These are phyloP conservation scores for Cardiospermum halicacabum DNA, from an alignment of 345 rosid species.

Conservation along the genomic window DNA sequence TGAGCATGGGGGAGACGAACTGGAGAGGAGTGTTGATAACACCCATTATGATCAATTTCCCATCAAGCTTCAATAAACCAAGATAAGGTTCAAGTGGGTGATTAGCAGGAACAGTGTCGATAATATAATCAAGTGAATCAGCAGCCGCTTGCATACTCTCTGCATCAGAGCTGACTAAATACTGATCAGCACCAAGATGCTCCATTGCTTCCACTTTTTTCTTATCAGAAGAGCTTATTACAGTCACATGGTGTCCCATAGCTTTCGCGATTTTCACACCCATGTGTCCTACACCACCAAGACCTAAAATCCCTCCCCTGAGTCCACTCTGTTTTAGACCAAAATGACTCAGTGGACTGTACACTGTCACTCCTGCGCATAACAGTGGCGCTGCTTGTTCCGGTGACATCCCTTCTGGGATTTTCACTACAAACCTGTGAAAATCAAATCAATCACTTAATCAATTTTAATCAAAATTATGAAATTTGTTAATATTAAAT, in stretches of 20 bases:
- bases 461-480: no score
- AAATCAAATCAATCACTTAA: not conserved
- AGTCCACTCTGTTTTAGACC: conserved; percentile 59
- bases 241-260: conserved; percentile 92
- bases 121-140: conserved; percentile 79
- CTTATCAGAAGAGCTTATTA: conserved; percentile 90
- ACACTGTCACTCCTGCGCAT: conserved; percentile 87
- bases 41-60: conserved; percentile 81
- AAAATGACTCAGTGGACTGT: conserved; percentile 83
- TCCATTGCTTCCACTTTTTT: conserved; percentile 77
- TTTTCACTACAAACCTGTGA: conserved; percentile 71
- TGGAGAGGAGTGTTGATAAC: conserved; percentile 70
- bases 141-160: conserved; percentile 50
- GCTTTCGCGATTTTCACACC: conserved; percentile 95
- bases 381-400: conserved; percentile 89
- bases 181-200: conserved; percentile 84
- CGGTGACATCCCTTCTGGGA: conserved; percentile 77
- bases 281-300: conserved; percentile 98
- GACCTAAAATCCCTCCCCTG: conserved; percentile 81
- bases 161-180: conserved; percentile 68
- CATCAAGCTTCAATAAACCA: conserved; percentile 67
- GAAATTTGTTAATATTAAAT: conserved; percentile 37
- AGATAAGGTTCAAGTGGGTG: conserved; percentile 87
- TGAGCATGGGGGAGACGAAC: conserved; percentile 66
- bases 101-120: conserved; percentile 82